phyloP scores from a whole-genome alignment of 192 early-diverging fungal genomes.

The Phlyctochytrium bullatum region DNA sequence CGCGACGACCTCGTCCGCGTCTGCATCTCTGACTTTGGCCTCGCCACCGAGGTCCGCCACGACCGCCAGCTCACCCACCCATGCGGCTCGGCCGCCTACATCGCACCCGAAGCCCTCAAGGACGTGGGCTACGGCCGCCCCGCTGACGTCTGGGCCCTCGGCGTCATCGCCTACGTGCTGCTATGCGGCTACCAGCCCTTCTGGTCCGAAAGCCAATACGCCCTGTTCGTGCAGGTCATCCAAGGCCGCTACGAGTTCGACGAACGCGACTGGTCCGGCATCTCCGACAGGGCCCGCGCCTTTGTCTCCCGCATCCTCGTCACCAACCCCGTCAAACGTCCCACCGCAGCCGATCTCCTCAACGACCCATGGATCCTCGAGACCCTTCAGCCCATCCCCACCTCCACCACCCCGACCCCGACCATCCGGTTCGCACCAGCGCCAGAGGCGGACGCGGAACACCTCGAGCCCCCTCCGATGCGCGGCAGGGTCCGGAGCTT shows the following conservation, averaged over 20 bases:
- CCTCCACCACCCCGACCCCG: too few relatives aligned
- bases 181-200: conserved; percentile 3
- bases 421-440: too few relatives aligned
- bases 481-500: too few relatives aligned
- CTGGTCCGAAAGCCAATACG: background rate
- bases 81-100: conserved; percentile 46
- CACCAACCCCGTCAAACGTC: background rate
- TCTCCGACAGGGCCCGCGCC: background rate
- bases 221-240: background rate
- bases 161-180: conserved; percentile 18
- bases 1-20: conserved; percentile 2
- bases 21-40: conserved; percentile 68
- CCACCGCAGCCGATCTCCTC: background rate
- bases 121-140: conserved; percentile 23
- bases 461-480: too few relatives aligned
- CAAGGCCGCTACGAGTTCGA: background rate
- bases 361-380: background rate
- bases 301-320: background rate
- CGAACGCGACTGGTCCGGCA: background rate
- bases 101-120: conserved; percentile 33
- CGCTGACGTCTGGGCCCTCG: conserved; percentile 30
- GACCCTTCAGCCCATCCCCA: too few relatives aligned
- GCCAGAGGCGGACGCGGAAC: too few relatives aligned
- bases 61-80: conserved; percentile 63
- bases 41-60: conserved; percentile 61